phyloP scores from a whole-genome alignment of 176 grass and related monocot genomes.

The Triticum timopheevii region DNA sequence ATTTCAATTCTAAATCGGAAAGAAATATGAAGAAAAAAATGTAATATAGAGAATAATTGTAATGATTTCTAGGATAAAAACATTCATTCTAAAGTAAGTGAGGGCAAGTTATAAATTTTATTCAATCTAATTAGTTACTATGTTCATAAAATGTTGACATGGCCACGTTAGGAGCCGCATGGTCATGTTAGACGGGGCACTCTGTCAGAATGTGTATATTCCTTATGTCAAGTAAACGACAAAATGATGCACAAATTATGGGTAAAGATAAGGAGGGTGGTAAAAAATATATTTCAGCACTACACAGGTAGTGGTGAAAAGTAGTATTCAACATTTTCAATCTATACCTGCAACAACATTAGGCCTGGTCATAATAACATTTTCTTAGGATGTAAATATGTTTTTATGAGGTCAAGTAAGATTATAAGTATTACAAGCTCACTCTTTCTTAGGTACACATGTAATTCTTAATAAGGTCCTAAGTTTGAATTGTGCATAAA shows the following conservation, averaged over 20 bases:
- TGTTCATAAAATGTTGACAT: not conserved
- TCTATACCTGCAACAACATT: not conserved
- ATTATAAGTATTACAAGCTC: too few species aligned
- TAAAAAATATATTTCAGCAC: not conserved
- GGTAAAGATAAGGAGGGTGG: not conserved
- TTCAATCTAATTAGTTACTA: not conserved
- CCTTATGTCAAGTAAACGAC: not conserved
- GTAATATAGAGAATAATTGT: not conserved
- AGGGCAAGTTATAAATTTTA: not conserved
- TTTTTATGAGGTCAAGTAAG: not conserved
- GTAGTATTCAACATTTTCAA: not conserved
- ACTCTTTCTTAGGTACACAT: too few species aligned
- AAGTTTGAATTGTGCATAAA: slow-evolving; percentile 1
- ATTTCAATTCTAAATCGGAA: not conserved
- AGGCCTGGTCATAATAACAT: not conserved
- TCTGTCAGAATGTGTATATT: not conserved
- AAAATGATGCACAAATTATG: not conserved
- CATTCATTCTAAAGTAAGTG: not conserved
- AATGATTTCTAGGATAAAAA: not conserved
- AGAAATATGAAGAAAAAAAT: not conserved
- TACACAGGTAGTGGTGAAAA: not conserved
- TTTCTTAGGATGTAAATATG: not conserved
- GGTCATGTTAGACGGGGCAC: not conserved
- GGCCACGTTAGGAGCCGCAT: too few species aligned
- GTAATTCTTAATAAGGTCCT: not conserved